Evolutionary conservation across 768 basidiomycete genomes (phyloP), one percentile per base, ranked within the genome.

Genomic region (Calocera viscosa): DNA sequence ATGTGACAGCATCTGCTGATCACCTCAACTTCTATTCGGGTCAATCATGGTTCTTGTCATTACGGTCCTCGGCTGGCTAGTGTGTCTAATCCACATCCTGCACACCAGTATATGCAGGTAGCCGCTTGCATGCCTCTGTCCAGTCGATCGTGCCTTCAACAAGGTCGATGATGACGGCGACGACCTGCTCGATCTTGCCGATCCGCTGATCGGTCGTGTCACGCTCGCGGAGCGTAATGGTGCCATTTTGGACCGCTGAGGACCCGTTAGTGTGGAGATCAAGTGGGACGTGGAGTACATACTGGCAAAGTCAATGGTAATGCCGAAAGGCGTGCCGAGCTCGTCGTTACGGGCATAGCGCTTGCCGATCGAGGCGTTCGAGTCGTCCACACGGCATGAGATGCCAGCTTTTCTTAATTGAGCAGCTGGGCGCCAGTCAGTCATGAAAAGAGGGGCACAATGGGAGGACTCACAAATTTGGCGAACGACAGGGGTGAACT

Each of bases 291-390:
- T 53, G 49, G 33, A 64, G 24, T 49, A 79, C 84, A 73, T 71
- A 89, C 87, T 86, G 5, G 94, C 96, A 78, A 98, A 97, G 77
- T 97, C 95, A 66, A 98, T 82, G 1, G 96, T 99, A 67, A 95
- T 82, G 64, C 95, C 96, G 76, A 89, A 99, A 1, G 96, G 96
- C 33, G 96, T 98, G 70, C 96, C 96, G 49, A 99, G 83, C 78
- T 98, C 96, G 77, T 99, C 96, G 77, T 98, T 99, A 67, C 96
- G 85, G 14, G 96, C 86, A 78, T 98, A 98, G 16, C 95, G 92
- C 79, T 91, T 94, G 43, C 96, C 96, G 73, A 98, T 98, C 8
- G 91, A 88, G 35, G 89, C 87, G 72, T 88, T 90, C 26, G 94
- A 98, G 75, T 98, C 95, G 75, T 98, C 96, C 1, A 98, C 94